Percentiles rank a stretch among this genome's conserved stretches.
Evolutionary conservation across 192 early-diverging fungal species (phyloP).

Genomic region (Phycomyces nitens): DNA sequence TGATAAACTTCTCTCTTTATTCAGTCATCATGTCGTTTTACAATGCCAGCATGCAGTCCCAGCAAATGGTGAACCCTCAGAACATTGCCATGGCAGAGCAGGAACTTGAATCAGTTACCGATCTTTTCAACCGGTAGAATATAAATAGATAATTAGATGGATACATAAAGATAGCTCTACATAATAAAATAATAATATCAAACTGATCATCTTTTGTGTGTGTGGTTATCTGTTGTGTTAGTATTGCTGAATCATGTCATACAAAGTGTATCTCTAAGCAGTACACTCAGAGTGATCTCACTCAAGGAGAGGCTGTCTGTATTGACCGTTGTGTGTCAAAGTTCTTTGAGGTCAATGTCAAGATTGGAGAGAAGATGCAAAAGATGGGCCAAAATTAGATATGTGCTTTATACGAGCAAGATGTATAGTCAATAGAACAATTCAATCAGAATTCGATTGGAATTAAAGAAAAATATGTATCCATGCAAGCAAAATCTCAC

Average conservation of each 20-base stretch:
- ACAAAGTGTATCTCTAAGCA: slow-evolving; percentile 79
- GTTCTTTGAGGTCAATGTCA: slow-evolving; percentile 84
- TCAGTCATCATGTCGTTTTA: slow-evolving; percentile 24
- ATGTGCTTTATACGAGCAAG: neutral
- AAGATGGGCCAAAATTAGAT: slow-evolving; percentile 39
- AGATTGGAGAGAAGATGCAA: slow-evolving; percentile 76
- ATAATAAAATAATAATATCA: too few relatives aligned
- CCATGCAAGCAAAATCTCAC: too few relatives aligned
- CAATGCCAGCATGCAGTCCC: slow-evolving; percentile 23
- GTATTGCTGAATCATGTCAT: slow-evolving; percentile 81
- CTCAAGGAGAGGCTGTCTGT: slow-evolving; percentile 91
- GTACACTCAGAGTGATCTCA: slow-evolving; percentile 76
- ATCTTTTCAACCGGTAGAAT: slow-evolving; percentile 70
- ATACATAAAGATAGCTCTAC: too few relatives aligned
- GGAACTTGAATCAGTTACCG: slow-evolving; percentile 80
- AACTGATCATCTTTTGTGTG: neutral
- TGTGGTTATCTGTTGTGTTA: slow-evolving; percentile 14
- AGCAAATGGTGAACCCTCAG: slow-evolving; percentile 55
- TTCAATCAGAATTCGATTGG: too few relatives aligned
- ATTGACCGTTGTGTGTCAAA: slow-evolving; percentile 88
- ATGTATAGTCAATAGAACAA: too few relatives aligned
- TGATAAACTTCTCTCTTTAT: neutral
- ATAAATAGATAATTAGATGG: neutral
- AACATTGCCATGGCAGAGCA: slow-evolving; percentile 74
- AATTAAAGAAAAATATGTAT: too few relatives aligned